These are phyloP conservation scores for Rhodosporidiobolus sp. DNA, from an alignment of 768 basidiomycete genomes.

Conservation along the genomic window DNA sequence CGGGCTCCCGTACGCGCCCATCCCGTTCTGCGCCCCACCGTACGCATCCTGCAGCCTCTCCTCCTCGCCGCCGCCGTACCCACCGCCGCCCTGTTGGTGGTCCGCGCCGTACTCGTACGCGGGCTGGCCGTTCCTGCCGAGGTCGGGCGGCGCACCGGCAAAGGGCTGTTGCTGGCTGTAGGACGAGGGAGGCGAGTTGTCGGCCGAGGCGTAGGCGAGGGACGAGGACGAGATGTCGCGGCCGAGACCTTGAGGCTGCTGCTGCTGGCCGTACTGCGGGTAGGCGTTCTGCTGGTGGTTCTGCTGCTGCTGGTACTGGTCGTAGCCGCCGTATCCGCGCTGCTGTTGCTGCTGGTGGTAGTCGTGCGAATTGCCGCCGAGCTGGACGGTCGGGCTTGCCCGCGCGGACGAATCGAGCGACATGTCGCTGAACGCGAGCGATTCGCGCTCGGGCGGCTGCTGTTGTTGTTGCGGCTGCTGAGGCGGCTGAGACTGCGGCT, in stretches of 20 bases:
- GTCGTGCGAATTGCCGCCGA: not conserved
- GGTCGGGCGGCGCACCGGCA: not conserved
- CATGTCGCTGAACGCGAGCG: not conserved
- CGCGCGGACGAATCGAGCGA: not conserved
- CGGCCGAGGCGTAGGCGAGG: not conserved
- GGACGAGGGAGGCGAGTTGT: not conserved
- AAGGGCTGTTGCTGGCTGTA: not conserved
- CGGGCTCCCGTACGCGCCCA: not conserved
- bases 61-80: not conserved
- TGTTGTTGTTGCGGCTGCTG: slow-evolving; percentile 11
- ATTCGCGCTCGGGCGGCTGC: not conserved
- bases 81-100: too few species aligned
- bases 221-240: not conserved
- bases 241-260: not conserved
- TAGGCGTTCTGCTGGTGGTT: not conserved
- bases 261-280: not conserved
- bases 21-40: not conserved
- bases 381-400: not conserved
- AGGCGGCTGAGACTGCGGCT: slow-evolving; percentile 6
- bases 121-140: not conserved
- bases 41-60: not conserved
- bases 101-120: not conserved
- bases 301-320: not conserved
- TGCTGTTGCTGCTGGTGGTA: not conserved
- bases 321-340: not conserved